phyloP scores from a whole-genome alignment of 1,139 yeast species.

The Scheffersomyces titani region DNA sequence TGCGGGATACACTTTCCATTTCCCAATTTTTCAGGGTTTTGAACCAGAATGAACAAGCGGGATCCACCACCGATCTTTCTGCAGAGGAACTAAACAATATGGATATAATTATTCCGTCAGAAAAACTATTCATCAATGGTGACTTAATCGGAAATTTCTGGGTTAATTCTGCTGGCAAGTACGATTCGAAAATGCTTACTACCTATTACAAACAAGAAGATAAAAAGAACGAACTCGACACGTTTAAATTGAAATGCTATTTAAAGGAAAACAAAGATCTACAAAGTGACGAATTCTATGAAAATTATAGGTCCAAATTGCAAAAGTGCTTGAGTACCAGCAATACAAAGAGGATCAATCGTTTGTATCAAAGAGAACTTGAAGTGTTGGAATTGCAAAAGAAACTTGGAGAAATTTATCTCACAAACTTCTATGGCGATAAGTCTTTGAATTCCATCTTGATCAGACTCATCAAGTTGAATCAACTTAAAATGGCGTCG shows the following conservation, averaged over 20 bases:
- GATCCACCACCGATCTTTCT: constrained; percentile 17
- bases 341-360: constrained; percentile 21
- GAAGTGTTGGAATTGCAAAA: constrained; percentile 54
- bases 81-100: constrained; percentile 11
- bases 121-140: constrained; percentile 33
- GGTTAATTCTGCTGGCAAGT: constrained; percentile 33
- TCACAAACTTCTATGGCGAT: constrained; percentile 50
- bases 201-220: constrained; percentile 38
- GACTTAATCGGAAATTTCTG: constrained; percentile 47
- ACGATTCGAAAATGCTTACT: constrained; percentile 25
- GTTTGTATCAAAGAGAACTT: constrained; percentile 49
- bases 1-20: constrained; percentile 41
- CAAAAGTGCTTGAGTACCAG: constrained; percentile 23
- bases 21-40: constrained; percentile 44
- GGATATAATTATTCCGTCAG: constrained; percentile 10
- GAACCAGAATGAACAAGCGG: constrained; percentile 39
- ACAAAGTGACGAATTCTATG: constrained; percentile 19
- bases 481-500: constrained; percentile 60
- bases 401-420: constrained; percentile 55
- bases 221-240: constrained; percentile 24
- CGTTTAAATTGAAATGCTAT: constrained; percentile 19
- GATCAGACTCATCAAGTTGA: constrained; percentile 50
- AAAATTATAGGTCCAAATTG: constrained; percentile 27
- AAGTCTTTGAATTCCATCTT: constrained; percentile 61
- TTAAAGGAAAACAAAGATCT: constrained; percentile 9